These are phyloP conservation scores for Thelephora terrestris DNA, from an alignment of 1,284 basidiomycete genomes.

Conservation along the genomic window DNA sequence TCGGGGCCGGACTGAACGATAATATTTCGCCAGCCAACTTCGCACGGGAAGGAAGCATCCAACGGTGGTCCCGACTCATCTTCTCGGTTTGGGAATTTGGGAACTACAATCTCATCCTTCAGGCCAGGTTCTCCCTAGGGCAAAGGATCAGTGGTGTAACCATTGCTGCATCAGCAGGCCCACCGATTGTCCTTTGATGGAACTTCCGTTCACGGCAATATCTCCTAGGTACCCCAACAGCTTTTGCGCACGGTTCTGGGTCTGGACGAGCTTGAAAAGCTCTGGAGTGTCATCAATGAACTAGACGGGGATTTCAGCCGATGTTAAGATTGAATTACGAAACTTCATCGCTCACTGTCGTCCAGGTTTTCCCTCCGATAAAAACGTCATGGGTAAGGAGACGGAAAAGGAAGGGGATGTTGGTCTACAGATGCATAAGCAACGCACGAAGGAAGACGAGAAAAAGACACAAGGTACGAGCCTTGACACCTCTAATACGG, in stretches of 20 bases:
- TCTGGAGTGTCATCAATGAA: constrained; percentile 99
- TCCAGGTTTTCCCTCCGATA: constrained; percentile 96
- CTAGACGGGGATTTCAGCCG: constrained; percentile 27
- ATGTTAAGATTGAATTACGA: constrained; percentile 1
- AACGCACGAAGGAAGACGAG: constrained; percentile 1
- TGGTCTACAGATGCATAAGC: constrained; percentile 49
- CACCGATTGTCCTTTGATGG: constrained; percentile 83
- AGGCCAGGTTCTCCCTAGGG: constrained; percentile 83
- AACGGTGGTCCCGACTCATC: constrained; percentile 61
- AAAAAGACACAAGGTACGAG: constrained; percentile 19
- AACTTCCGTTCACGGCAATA: constrained; percentile 95
- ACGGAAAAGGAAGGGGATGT: constrained; percentile 99
- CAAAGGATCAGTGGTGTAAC: constrained; percentile 1
- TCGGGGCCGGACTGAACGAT: constrained; percentile 97
- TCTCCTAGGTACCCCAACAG: constrained; percentile 95
- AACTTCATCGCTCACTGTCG: constrained; percentile 52
- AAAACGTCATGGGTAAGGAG: constrained; percentile 97
- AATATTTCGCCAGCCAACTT: constrained; percentile 95
- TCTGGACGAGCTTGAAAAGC: constrained; percentile 96
- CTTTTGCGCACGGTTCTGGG: constrained; percentile 98
- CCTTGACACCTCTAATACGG: constrained; percentile 98
- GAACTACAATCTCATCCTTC: constrained; percentile 82
- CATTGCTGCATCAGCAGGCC: constrained; percentile 8
- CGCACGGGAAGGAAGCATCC: constrained; percentile 78
- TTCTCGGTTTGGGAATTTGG: constrained; percentile 71